phyloP scores from a whole-genome alignment of 192 early-diverging fungal genomes.

The Physocladia obscura region DNA sequence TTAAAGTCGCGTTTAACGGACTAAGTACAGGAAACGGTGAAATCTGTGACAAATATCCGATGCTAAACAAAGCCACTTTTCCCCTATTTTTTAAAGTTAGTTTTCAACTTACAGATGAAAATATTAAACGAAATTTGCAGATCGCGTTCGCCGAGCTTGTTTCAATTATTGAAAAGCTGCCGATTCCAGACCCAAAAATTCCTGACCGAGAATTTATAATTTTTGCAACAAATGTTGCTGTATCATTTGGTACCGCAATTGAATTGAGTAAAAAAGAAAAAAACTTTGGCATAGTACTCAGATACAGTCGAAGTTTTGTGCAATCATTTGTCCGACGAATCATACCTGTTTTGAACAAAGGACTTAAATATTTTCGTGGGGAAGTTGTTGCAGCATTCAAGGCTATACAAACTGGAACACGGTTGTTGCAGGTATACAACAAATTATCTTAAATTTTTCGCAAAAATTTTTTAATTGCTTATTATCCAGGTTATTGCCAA shows the following conservation, averaged over 20 bases:
- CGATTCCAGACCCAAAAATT: background rate
- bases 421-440: constrained; percentile 25
- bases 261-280: constrained; percentile 14
- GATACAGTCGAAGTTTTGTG: constrained; percentile 4
- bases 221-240: background rate
- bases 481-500: constrained; percentile 1
- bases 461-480: background rate
- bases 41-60: constrained; percentile 13
- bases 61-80: constrained; percentile 14
- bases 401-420: constrained; percentile 17
- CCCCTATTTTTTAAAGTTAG: constrained; percentile 22
- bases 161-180: background rate
- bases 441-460: too few species aligned
- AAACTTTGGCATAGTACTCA: background rate
- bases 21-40: background rate
- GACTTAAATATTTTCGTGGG: background rate
- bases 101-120: background rate
- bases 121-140: background rate
- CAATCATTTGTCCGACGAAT: constrained; percentile 15
- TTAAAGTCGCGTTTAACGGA: constrained; percentile 3
- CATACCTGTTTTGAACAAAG: background rate
- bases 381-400: background rate
- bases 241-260: background rate
- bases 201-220: background rate
- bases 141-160: constrained; percentile 17